Evolutionary conservation across 129 eudicot genomes (phyloP).

Genomic region (Centaurea solstitialis): DNA sequence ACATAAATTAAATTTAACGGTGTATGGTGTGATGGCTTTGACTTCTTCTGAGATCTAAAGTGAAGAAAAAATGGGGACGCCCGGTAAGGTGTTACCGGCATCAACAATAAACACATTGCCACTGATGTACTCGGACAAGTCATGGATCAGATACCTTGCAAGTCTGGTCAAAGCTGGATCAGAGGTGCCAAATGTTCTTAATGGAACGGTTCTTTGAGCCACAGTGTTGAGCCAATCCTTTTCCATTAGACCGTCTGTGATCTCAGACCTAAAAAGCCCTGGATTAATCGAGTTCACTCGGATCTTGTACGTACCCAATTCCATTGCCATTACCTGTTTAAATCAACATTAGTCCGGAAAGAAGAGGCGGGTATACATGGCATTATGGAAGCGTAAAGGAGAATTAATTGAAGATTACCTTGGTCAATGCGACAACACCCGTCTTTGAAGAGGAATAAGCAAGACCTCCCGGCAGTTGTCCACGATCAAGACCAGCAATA

Average conservation of each 20-base stretch:
- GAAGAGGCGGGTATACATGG: neutral
- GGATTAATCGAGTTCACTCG: constrained; percentile 79
- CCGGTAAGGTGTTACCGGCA: constrained; percentile 79
- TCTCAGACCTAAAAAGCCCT: constrained; percentile 81
- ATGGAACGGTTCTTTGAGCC: constrained; percentile 57
- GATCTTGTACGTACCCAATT: constrained; percentile 68
- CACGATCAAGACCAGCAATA: constrained; percentile 76
- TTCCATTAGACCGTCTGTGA: constrained; percentile 60
- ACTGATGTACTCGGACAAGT: constrained; percentile 57
- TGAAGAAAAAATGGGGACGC: constrained; percentile 79
- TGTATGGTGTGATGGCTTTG: neutral
- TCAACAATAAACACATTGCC: constrained; percentile 74
- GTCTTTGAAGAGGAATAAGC: constrained; percentile 75
- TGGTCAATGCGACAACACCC: constrained; percentile 56
- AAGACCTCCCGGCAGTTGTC: constrained; percentile 60
- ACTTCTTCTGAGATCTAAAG: constrained; percentile 30
- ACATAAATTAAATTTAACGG: neutral
- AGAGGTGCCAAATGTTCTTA: constrained; percentile 46
- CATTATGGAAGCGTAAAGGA: neutral
- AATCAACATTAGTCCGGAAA: neutral
- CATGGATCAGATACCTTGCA: constrained; percentile 63
- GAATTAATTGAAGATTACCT: constrained; percentile 13
- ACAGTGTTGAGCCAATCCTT: constrained; percentile 67
- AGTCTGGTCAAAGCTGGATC: constrained; percentile 73
- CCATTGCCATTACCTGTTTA: constrained; percentile 70